Evolutionary conservation across 1,139 yeast genomes (phyloP).

Genomic region (Suhomyces bribrorum): DNA sequence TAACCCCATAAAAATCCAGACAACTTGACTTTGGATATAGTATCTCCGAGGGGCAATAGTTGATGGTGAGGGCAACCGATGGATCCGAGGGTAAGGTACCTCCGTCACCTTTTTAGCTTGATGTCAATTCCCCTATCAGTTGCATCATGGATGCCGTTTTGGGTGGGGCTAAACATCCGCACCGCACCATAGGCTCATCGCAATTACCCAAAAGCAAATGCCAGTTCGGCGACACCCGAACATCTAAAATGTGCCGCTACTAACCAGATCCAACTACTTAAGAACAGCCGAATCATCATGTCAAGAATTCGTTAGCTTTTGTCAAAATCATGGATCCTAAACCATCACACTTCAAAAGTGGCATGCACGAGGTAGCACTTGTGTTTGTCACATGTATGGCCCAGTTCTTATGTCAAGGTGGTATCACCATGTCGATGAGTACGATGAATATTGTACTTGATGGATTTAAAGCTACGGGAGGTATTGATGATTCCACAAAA

Average conservation of each 20-base stretch:
- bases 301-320: background rate
- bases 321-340: constrained; percentile 17
- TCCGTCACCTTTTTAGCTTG: no score
- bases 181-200: constrained; percentile 1
- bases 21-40: no score
- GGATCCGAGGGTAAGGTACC: no score
- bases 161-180: constrained; percentile 1
- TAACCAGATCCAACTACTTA: constrained; percentile 1
- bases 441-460: constrained; percentile 40
- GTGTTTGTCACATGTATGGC: constrained; percentile 22
- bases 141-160: background rate
- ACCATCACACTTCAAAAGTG: constrained; percentile 17
- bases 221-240: constrained; percentile 2
- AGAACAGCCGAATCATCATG: background rate
- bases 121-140: no score
- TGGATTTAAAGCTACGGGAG: constrained; percentile 24
- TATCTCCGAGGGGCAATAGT: no score
- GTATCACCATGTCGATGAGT: constrained; percentile 41
- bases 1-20: no score
- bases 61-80: no score
- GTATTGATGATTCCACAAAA: constrained; percentile 25
- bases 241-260: background rate
- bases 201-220: background rate
- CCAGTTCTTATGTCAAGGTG: constrained; percentile 42
- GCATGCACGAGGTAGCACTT: constrained; percentile 19